Evolutionary conservation across 2,329 filamentous ascomycete species (phyloP), one percentile per base, ranked within the genome.

Genomic region (Balansia obtecta): DNA sequence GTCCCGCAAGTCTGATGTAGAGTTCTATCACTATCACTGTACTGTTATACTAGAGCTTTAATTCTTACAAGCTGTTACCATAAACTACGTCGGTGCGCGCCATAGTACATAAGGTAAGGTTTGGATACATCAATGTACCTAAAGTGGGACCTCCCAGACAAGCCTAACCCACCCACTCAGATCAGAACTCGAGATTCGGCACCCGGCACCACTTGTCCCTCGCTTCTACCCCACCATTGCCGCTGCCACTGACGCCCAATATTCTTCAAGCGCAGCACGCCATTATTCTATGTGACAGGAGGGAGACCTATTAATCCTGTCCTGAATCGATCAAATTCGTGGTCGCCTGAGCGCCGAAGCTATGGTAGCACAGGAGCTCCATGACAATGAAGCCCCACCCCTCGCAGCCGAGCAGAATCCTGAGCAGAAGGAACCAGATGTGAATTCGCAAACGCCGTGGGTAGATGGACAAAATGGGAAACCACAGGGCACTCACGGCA

Each of bases 361-460:
- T 39, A 54, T 54, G 53, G 46, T 51, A 37, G 41, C 48, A 20
- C 49, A 51, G 37, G 45, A 50, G 42, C 42, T 45, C 34, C 42
- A 46, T n/a, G 34, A 22, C 18, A 20, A 30, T 42, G 34, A 39
- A 30, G 6, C 34, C 34, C 22, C 49, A 4, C 16, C 44, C n/a
- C 40, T 22, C 12, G 12, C 42, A 11, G 5, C 41, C n/a, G 38
- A 32, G 27, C 34, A 37, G 39, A 6, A 37, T 16, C 18, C n/a
- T 49, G 34, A 44, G 13, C 33, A 44, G 16, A 46, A 34, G 8
- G 32, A 41, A 10, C 30, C 15, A 32, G 45, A 42, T 9, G 13
- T 15, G 38, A 16, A 42, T 38, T 39, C 38, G 16, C 30, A 41
- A 15, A 57, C 61, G 51, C 55, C 61, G 30, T 62, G 60, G 59